Evolutionary conservation across 129 eudicot genomes (phyloP), one percentile per base, ranked within the genome.

Genomic region (Ambrosia artemisiifolia): DNA sequence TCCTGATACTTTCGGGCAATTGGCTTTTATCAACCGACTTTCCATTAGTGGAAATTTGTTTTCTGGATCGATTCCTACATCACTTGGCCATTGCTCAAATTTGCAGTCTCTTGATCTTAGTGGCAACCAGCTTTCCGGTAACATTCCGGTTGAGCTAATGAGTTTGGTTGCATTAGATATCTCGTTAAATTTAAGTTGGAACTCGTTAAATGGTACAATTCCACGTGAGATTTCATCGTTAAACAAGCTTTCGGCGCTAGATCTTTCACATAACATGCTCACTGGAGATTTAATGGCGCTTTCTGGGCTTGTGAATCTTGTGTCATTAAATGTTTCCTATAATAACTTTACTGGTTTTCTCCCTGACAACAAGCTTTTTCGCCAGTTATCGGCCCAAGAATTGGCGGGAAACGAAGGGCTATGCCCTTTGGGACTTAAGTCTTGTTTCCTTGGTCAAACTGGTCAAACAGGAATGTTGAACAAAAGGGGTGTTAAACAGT

Each of bases 261-360:
- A 94, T 74, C 81, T 94, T 67, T 94, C 99, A 24, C 93, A 94
- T 77, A 94, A 94, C 81, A 77, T 76, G 57, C 80, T 94, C 19
- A 66, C 69, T 2, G 99, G 99, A 64, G 85, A 86, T 49, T 69
- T 94, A 14, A 83, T 75, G 87, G 81, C 70, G 9, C 85, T 94
- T 66, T 84, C 86, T 1, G 83, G 89, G 18, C 91, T 94, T 8
- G 86, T 80, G 12, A 94, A 94, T 54, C 96, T 94, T 6, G 97
- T 94, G 3, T 94, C 97, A 0, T 73, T 94, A 42, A 94, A 94
- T 34, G 81, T 94, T n/a, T 94, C 97, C 4, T 80, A 84, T 80
- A 94, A 94, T 80, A 88, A 94, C 65, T 94, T 94, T 79, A 84
- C 93, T 0, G 99, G 99, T 28, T 84, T 78, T 78, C 87, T 94